Evolutionary conservation across 305 asterid genomes (phyloP).

Genomic region (Stenogyne calaminthoides): DNA sequence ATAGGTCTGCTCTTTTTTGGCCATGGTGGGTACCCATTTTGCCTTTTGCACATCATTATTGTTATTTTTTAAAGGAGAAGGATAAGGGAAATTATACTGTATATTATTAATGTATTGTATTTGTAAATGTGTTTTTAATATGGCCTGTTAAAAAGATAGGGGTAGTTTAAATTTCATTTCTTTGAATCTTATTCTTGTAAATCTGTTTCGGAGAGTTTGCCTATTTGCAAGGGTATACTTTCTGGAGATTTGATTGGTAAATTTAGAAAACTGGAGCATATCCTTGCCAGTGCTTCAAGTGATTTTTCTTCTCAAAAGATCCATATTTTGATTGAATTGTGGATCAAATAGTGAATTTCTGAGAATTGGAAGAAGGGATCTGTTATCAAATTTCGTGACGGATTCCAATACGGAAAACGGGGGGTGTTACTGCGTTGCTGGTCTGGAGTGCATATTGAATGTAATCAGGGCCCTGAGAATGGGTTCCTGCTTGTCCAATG

Average conservation of each 20-base stretch:
- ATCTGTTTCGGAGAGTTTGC: conserved; percentile 24
- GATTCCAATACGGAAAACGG: conserved; percentile 49
- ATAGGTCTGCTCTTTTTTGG: conserved; percentile 45
- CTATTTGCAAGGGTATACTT: conserved; percentile 7
- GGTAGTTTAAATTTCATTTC: conserved; percentile 32
- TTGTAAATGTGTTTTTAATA: conserved; percentile 7
- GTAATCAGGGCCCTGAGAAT: conserved; percentile 76
- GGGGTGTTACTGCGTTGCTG: conserved; percentile 52
- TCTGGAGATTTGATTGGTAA: conserved; percentile 12
- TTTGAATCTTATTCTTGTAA: conserved; percentile 33
- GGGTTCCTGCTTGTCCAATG: conserved; percentile 86
- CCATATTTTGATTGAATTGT: conserved; percentile 19
- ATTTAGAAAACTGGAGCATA: neutral
- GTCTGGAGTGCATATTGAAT: conserved; percentile 79
- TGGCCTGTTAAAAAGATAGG: conserved; percentile 30
- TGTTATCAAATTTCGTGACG: conserved; percentile 40
- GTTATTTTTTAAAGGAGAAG: conserved; percentile 25
- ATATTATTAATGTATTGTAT: conserved; percentile 6
- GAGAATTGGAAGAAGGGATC: conserved; percentile 25
- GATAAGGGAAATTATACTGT: conserved; percentile 22
- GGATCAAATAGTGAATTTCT: conserved; percentile 20
- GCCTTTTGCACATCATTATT: conserved; percentile 36
- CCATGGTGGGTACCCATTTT: conserved; percentile 30
- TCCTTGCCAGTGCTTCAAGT: neutral
- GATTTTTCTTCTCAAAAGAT: no score